Evolutionary conservation across 2,329 filamentous ascomycete species (phyloP).

Genomic region (Hymenoscyphus infarciens): DNA sequence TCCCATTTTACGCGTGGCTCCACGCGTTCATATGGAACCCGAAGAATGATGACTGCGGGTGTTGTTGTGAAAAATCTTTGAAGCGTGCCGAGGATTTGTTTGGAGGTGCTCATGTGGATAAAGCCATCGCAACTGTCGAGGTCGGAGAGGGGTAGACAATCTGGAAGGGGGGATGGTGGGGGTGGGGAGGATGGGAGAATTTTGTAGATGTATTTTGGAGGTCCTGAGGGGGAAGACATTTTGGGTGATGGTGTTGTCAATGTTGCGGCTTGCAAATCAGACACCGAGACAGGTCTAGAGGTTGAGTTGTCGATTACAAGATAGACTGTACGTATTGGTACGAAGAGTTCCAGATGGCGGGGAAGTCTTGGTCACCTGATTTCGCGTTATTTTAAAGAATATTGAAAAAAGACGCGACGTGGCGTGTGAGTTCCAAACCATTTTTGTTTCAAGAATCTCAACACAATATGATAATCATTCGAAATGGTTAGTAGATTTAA

Average conservation of each 20-base stretch:
- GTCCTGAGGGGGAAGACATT: not conserved
- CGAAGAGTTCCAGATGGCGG: not conserved
- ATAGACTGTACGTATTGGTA: not conserved
- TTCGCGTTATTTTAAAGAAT: not conserved
- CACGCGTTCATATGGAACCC: constrained; percentile 28
- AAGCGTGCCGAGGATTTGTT: constrained; percentile 30
- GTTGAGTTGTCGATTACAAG: not conserved
- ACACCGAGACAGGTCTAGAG: not conserved
- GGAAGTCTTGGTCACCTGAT: not conserved
- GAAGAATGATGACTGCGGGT: constrained; percentile 25
- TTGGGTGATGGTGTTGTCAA: not conserved
- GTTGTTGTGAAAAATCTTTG: constrained; percentile 27
- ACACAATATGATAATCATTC: too few relatives aligned
- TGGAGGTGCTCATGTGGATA: constrained; percentile 29
- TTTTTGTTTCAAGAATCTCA: too few relatives aligned
- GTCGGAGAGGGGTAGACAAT: constrained; percentile 28
- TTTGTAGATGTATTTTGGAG: constrained; percentile 34
- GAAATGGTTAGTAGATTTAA: too few relatives aligned
- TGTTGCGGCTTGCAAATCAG: not conserved
- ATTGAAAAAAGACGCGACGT: too few relatives aligned
- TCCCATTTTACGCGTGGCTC: constrained; percentile 27
- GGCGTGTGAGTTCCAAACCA: too few relatives aligned
- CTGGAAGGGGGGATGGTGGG: constrained; percentile 26
- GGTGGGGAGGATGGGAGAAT: constrained; percentile 29
- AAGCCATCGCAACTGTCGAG: constrained; percentile 31